Evolutionary conservation across 2,329 filamentous ascomycete species (phyloP), one percentile per base, ranked within the genome.

Genomic region (Venturia nashicola): DNA sequence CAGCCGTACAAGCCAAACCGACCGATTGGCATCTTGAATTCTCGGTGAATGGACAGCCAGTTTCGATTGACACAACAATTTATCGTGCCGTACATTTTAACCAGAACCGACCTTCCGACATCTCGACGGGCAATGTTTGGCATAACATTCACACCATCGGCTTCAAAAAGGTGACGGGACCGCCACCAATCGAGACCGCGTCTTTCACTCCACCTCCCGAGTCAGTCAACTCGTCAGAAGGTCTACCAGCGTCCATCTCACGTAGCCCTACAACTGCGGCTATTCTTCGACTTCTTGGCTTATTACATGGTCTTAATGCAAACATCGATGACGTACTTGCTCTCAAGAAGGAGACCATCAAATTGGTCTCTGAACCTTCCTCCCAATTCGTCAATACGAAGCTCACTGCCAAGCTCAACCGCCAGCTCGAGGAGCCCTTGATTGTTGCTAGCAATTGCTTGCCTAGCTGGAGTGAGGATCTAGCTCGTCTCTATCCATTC

Each of bases 11-110:
- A 69, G 80, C 89, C 16, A 80, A 85, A 0, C 90, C 92, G 1
- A 89, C 95, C 71, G 92, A 97, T 71, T 99, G 94, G 94, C 93
- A 99, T 71, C 91, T 99, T 66, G 90, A 97, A 71, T 99, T 99
- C 76, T 92, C 85, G 68, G 83, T 97, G 61, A 88, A 95, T 67
- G 88, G 83, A 62, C 91, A 91, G 73, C 83, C 89, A 1, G 88
- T 99, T 65, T 82, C 89, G 0, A 94, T 92, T 68, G 92, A 97
- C 70, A 97, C 90, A 0, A 99, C 94, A 0, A 93, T 99, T 64
- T 99, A 97, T 71, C 88, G 93, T 59, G 94, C 94, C 40, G 90
- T 97, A 9, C 90, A 97, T 71, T 89, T 85, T 71, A 84, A 82
- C 77, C 80, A 83, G 65, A 75, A 79, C 16, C 77, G 82, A 60